These are phyloP conservation scores for Fusarium virguliforme DNA, from an alignment of 2,329 filamentous ascomycete genomes.

Conservation along the genomic window DNA sequence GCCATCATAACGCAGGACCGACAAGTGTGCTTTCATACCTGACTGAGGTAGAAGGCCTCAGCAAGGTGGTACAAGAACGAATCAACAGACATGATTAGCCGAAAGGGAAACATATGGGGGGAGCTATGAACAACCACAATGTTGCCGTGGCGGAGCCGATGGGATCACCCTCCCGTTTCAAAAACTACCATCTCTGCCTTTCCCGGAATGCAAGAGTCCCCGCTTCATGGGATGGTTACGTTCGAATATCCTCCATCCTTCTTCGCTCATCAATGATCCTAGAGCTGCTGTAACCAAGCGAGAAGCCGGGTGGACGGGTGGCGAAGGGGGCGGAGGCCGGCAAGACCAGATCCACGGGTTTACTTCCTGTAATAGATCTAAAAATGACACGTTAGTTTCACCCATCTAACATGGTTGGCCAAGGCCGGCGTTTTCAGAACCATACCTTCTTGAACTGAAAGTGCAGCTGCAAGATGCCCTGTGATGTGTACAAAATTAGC, in stretches of 20 bases:
- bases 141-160: conserved; percentile 33
- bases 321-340: conserved; percentile 20
- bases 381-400: conserved; percentile 47
- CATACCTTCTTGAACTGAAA: conserved; percentile 98
- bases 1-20: conserved; percentile 28
- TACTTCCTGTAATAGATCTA: conserved; percentile 73
- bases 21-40: conserved; percentile 24
- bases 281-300: conserved; percentile 23
- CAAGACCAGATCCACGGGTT: conserved; percentile 29
- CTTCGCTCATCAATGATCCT: conserved; percentile 10
- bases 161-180: conserved; percentile 31
- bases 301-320: conserved; percentile 15
- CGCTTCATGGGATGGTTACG: conserved; percentile 6
- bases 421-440: conserved; percentile 28
- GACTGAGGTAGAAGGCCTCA: conserved; percentile 31
- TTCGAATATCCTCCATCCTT: conserved; percentile 20
- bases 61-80: conserved; percentile 42
- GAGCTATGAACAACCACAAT: conserved; percentile 43
- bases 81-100: conserved; percentile 40
- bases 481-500: conserved; percentile 48
- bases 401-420: conserved; percentile 14
- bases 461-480: conserved; percentile 96
- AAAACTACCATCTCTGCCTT: conserved; percentile 27
- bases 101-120: conserved; percentile 32
- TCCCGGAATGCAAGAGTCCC: conserved; percentile 22